Evolutionary conservation across 2,329 filamentous ascomycete genomes (phyloP).

Genomic region (Bipolaris gigantea): DNA sequence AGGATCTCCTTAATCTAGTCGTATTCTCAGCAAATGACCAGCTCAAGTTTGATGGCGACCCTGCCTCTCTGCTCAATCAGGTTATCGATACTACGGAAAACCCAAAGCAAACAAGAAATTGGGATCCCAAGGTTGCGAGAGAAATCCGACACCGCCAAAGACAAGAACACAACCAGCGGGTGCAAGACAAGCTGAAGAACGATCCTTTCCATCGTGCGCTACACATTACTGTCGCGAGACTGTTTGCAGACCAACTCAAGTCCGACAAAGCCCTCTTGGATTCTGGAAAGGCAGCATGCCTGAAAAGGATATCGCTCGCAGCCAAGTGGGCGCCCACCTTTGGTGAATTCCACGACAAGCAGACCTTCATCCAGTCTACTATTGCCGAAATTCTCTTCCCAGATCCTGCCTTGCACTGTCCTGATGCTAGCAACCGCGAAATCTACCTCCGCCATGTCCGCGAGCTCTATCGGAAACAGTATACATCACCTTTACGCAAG

Average conservation of each 20-base stretch:
- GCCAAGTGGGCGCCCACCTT: slow-evolving; percentile 64
- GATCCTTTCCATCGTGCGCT: slow-evolving; percentile 56
- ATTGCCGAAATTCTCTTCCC: slow-evolving; percentile 61
- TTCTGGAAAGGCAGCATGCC: slow-evolving; percentile 45
- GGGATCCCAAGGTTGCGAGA: slow-evolving; percentile 26
- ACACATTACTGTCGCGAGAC: slow-evolving; percentile 56
- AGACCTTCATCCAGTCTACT: slow-evolving; percentile 59
- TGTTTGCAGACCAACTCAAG: slow-evolving; percentile 60
- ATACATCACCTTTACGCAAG: slow-evolving; percentile 57
- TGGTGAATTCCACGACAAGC: slow-evolving; percentile 59
- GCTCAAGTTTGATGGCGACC: slow-evolving; percentile 49
- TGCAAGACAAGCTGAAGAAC: slow-evolving; percentile 47
- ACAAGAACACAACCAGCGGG: slow-evolving; percentile 47
- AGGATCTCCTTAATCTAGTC: slow-evolving; percentile 62
- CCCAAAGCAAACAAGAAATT: slow-evolving; percentile 23
- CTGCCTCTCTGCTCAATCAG: slow-evolving; percentile 47
- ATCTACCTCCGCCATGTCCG: slow-evolving; percentile 58
- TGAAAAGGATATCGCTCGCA: slow-evolving; percentile 56
- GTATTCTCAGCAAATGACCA: slow-evolving; percentile 55
- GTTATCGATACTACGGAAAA: slow-evolving; percentile 26
- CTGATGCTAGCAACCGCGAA: slow-evolving; percentile 47
- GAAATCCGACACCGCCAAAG: slow-evolving; percentile 38
- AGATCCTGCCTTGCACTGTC: slow-evolving; percentile 34
- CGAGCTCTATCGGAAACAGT: slow-evolving; percentile 55
- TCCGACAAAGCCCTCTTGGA: slow-evolving; percentile 51